These are phyloP conservation scores for Poterioochromonas sp. DNA, from an alignment of 352 stramenopile genomes.

Conservation along the genomic window DNA sequence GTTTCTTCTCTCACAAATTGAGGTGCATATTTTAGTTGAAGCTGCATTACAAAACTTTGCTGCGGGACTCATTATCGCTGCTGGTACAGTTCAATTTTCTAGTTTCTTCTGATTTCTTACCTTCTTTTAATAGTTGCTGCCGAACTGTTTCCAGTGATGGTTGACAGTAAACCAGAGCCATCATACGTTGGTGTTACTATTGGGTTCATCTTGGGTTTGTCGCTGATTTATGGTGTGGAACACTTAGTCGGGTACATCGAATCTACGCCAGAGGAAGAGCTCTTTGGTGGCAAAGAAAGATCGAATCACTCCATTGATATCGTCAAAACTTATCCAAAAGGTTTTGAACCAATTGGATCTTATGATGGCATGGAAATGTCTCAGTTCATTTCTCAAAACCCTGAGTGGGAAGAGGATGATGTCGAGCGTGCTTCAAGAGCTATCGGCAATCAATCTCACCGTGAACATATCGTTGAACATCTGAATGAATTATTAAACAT, in stretches of 20 bases:
- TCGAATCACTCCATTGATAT: background rate
- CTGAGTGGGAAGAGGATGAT: background rate
- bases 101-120: background rate
- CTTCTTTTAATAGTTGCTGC: background rate
- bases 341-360: background rate
- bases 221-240: background rate
- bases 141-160: constrained; percentile 4
- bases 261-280: background rate
- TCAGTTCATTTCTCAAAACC: background rate
- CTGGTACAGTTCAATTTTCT: background rate
- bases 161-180: background rate
- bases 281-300: background rate
- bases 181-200: background rate
- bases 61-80: background rate
- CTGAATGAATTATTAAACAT: background rate
- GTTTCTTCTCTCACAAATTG: no score
- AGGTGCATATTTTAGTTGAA: no score
- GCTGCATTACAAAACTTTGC: no score
- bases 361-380: constrained; percentile 2
- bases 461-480: background rate
- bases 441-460: background rate
- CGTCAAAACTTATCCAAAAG: background rate
- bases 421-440: background rate
- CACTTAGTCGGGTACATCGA: background rate
- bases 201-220: background rate